Percentiles rank a stretch among this genome's conserved stretches.
Conservation (phyloP, 164 flowering plant genomes). For the Kingdonia uniflora region DNA sequence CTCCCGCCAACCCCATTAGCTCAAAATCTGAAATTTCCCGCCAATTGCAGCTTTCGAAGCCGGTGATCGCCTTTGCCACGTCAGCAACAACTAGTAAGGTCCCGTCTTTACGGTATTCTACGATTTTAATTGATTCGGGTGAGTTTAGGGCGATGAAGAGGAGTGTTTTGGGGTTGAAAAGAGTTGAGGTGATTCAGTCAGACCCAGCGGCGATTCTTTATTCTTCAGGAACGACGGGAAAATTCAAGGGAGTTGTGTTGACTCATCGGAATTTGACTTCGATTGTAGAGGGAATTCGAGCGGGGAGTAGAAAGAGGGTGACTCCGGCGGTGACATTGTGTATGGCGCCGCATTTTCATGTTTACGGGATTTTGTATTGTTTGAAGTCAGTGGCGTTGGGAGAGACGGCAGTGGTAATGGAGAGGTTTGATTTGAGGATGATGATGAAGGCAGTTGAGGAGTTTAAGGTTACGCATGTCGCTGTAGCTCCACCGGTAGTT, state of each 20-base stretch:
- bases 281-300: slow-evolving; percentile 6
- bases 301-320: neutral
- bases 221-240: slow-evolving; percentile 73
- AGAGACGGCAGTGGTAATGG: slow-evolving; percentile 42
- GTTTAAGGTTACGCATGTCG: slow-evolving; percentile 33
- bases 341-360: slow-evolving; percentile 39
- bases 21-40: slow-evolving; percentile 41
- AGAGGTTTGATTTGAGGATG: slow-evolving; percentile 44
- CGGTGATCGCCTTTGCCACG: slow-evolving; percentile 48
- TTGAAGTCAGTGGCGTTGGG: slow-evolving; percentile 32
- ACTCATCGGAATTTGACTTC: slow-evolving; percentile 50
- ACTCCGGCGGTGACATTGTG: slow-evolving; percentile 17
- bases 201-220: slow-evolving; percentile 50
- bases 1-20: slow-evolving; percentile 53
- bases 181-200: slow-evolving; percentile 25
- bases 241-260: slow-evolving; percentile 46
- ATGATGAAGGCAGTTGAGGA: slow-evolving; percentile 52
- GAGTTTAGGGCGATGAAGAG: slow-evolving; percentile 18
- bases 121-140: slow-evolving; percentile 19
- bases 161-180: neutral
- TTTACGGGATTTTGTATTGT: slow-evolving; percentile 38
- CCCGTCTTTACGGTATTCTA: slow-evolving; percentile 15
- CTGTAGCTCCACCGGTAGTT: slow-evolving; percentile 54
- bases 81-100: slow-evolving; percentile 22
- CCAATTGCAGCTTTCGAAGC: slow-evolving; percentile 35